A percentile compares a stretch with the other conserved stretches of the same genome.
These are phyloP conservation scores for Cydonia oblonga DNA, from an alignment of 331 rosid species.

Conservation along the genomic window DNA sequence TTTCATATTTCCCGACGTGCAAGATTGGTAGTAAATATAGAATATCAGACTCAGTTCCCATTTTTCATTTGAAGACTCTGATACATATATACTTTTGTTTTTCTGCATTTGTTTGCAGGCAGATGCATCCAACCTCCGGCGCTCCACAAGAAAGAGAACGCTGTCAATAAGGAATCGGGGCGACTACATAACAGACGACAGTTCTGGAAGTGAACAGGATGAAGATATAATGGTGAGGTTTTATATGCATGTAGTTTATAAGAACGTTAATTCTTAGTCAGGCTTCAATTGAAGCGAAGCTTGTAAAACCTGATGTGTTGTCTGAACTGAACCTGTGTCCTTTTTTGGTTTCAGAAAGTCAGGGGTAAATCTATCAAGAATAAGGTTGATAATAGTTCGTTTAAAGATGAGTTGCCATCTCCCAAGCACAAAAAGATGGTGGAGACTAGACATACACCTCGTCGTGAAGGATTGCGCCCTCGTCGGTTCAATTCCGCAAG, in stretches of 20 bases:
- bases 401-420: slow-evolving; percentile 41
- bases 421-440: slow-evolving; percentile 43
- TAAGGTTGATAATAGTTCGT: slow-evolving; percentile 31
- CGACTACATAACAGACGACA: slow-evolving; percentile 28
- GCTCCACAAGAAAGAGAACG: slow-evolving; percentile 62
- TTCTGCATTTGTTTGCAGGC: slow-evolving; percentile 35
- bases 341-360: slow-evolving; percentile 46
- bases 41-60: not conserved
- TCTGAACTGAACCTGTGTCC: slow-evolving; percentile 18
- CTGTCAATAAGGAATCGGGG: slow-evolving; percentile 44
- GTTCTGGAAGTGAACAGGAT: slow-evolving; percentile 65
- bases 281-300: not conserved
- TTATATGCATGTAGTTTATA: not conserved
- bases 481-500: slow-evolving; percentile 56
- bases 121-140: slow-evolving; percentile 52
- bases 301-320: not conserved
- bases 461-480: slow-evolving; percentile 94
- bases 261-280: slow-evolving; percentile 2
- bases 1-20: too few species aligned
- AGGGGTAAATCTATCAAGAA: slow-evolving; percentile 30
- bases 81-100: not conserved
- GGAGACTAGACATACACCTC: slow-evolving; percentile 39
- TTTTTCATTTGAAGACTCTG: not conserved
- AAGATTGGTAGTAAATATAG: not conserved
- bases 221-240: slow-evolving; percentile 79